A percentile compares a stretch with the other conserved stretches of the same genome.
These are phyloP conservation scores for thale cress (Arabidopsis thaliana) DNA, from an alignment of 345 rosid genomes.

Conservation along the genomic window DNA sequence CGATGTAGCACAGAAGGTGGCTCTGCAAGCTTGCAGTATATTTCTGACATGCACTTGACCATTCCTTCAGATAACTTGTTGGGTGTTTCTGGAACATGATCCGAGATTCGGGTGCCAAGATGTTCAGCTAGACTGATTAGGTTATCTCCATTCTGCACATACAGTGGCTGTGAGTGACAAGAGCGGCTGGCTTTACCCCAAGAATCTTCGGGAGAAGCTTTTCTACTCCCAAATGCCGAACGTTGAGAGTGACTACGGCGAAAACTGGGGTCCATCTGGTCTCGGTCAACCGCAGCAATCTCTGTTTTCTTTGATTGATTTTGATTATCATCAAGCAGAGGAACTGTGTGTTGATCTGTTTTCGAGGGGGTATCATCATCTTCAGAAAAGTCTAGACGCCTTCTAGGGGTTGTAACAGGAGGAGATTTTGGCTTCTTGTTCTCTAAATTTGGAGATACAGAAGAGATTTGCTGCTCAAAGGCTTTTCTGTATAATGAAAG, in stretches of 20 bases:
- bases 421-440: constrained; percentile 59
- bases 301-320: constrained; percentile 46
- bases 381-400: constrained; percentile 51
- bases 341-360: constrained; percentile 49
- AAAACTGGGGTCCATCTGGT: constrained; percentile 58
- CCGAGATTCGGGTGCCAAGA: constrained; percentile 86
- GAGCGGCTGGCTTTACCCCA: constrained; percentile 64
- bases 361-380: constrained; percentile 46
- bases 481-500: constrained; percentile 84
- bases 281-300: constrained; percentile 46
- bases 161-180: constrained; percentile 84
- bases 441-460: constrained; percentile 57
- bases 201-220: constrained; percentile 59
- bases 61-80: constrained; percentile 96
- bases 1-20: constrained; percentile 66
- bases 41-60: constrained; percentile 89
- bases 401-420: constrained; percentile 52
- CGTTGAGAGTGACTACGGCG: constrained; percentile 83
- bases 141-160: constrained; percentile 68
- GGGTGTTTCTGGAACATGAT: constrained; percentile 89
- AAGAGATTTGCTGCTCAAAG: constrained; percentile 70
- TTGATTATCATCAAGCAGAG: constrained; percentile 43
- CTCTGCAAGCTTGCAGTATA: constrained; percentile 90
- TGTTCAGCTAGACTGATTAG: constrained; percentile 92
- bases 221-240: constrained; percentile 56